phyloP scores from a whole-genome alignment of 2,329 filamentous ascomycete species.

The Lachnellula hyalina region DNA sequence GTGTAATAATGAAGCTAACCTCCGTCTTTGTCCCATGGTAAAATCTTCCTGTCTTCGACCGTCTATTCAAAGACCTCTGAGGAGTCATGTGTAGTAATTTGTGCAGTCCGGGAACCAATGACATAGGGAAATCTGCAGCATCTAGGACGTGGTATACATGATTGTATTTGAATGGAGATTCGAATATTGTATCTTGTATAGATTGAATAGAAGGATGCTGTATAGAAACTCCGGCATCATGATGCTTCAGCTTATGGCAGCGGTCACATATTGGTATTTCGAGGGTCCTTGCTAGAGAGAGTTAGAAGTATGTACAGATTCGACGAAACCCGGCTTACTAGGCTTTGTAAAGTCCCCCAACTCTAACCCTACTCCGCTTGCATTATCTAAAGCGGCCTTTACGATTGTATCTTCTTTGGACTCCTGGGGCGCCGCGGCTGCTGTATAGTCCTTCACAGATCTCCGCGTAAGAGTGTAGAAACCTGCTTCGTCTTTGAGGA shows the following conservation, averaged over 20 bases:
- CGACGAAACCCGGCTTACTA: conserved; percentile 6
- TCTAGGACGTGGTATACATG: conserved; percentile 95
- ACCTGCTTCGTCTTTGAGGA: conserved; percentile 45
- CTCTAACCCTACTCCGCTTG: conserved; percentile 10
- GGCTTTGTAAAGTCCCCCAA: conserved; percentile 10
- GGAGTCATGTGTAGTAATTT: conserved; percentile 65
- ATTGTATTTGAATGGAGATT: conserved; percentile 86
- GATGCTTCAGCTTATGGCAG: conserved; percentile 77
- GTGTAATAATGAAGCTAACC: conserved; percentile 85
- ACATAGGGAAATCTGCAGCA: conserved; percentile 95
- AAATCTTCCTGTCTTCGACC: conserved; percentile 63
- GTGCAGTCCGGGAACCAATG: conserved; percentile 73
- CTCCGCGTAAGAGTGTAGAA: conserved; percentile 51
- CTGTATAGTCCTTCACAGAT: conserved; percentile 45
- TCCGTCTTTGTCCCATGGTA: conserved; percentile 64
- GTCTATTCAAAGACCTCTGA: conserved; percentile 73
- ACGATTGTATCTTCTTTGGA: conserved; percentile 43
- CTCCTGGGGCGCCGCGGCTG: conserved; percentile 13
- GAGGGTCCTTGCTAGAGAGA: conserved; percentile 9
- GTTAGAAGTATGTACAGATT: conserved; percentile 4
- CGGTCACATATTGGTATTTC: conserved; percentile 69
- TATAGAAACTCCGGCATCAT: conserved; percentile 66
- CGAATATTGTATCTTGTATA: conserved; percentile 76
- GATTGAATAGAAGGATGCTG: conserved; percentile 76
- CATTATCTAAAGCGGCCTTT: conserved; percentile 28